Percentiles rank a stretch among this genome's conserved stretches.
Evolutionary conservation across 176 grass and related monocot genomes (phyloP).

Genomic region (Zea luxurians): DNA sequence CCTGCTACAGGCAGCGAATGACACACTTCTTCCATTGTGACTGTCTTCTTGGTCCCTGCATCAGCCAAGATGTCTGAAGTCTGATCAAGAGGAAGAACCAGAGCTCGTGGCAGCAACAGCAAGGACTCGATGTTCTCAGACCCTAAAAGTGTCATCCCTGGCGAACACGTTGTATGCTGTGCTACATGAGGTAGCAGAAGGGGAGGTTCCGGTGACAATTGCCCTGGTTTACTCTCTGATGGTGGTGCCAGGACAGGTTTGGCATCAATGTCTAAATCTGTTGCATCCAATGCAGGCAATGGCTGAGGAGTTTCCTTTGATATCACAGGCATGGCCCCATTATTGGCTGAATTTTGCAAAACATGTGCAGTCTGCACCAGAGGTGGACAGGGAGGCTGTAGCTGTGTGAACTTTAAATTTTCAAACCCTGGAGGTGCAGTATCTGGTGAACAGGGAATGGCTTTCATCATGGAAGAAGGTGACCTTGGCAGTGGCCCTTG

Average conservation of each 20-base stretch:
- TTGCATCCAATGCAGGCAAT: conserved; percentile 3
- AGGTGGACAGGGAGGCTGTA: conserved; percentile 17
- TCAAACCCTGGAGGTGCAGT: conserved; percentile 41
- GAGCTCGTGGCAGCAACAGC: not conserved
- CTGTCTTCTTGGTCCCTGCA: conserved; percentile 12
- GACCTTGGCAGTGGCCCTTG: conserved; percentile 18
- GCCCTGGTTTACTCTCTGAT: conserved; percentile 5
- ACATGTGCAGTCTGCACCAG: conserved; percentile 8
- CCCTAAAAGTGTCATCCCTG: conserved; percentile 16
- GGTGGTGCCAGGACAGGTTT: not conserved
- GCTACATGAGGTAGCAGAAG: not conserved
- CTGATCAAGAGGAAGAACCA: conserved; percentile 29
- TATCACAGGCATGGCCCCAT: conserved; percentile 16
- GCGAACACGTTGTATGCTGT: conserved; percentile 24
- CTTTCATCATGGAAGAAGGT: conserved; percentile 21
- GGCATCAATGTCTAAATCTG: not conserved
- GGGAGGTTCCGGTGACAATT: not conserved
- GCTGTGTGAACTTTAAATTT: conserved; percentile 32
- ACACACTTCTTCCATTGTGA: conserved; percentile 4
- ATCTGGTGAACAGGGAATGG: conserved; percentile 14
- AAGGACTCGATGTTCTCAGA: conserved; percentile 27
- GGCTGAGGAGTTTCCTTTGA: conserved; percentile 5
- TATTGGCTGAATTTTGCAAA: not conserved
- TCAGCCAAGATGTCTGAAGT: conserved; percentile 22
- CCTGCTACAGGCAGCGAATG: conserved; percentile 3